These are phyloP conservation scores for Lupinus albus DNA, from an alignment of 306 rosid species.

Conservation along the genomic window DNA sequence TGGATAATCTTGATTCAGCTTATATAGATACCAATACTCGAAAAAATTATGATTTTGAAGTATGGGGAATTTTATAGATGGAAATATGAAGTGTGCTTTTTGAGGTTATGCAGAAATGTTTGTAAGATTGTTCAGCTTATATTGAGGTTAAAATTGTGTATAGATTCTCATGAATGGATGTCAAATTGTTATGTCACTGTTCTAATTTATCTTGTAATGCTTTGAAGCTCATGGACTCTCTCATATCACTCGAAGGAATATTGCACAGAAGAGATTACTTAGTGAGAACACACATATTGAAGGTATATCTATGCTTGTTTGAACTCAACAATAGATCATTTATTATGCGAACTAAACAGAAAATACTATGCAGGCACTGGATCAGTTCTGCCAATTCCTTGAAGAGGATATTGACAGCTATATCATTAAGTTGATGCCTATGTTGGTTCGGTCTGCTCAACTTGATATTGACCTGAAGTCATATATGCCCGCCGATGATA, in stretches of 20 bases:
- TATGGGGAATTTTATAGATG: no score
- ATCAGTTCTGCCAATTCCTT: slow-evolving; percentile 28
- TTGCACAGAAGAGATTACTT: not conserved
- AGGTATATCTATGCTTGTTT: slow-evolving; percentile 25
- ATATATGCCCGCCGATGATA: no score
- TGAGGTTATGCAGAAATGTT: no score
- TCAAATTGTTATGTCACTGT: slow-evolving; percentile 3
- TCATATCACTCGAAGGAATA: slow-evolving; percentile 11
- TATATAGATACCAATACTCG: no score
- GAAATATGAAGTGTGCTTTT: no score
- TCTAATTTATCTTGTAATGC: slow-evolving; percentile 13
- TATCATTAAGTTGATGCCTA: not conserved
- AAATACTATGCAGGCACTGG: slow-evolving; percentile 39
- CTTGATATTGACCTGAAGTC: not conserved
- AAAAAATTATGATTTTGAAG: no score
- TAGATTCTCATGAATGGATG: no score
- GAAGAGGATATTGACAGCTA: not conserved
- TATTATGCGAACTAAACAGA: not conserved
- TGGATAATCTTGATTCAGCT: no score
- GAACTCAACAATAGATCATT: not conserved
- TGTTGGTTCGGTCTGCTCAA: slow-evolving; percentile 30
- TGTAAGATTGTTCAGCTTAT: no score
- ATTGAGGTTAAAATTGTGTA: no score
- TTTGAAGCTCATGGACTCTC: slow-evolving; percentile 31
- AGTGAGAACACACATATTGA: slow-evolving; percentile 8